These are phyloP conservation scores for Sporisorium sorghi DNA, from an alignment of 1,284 basidiomycete species.

Conservation along the genomic window DNA sequence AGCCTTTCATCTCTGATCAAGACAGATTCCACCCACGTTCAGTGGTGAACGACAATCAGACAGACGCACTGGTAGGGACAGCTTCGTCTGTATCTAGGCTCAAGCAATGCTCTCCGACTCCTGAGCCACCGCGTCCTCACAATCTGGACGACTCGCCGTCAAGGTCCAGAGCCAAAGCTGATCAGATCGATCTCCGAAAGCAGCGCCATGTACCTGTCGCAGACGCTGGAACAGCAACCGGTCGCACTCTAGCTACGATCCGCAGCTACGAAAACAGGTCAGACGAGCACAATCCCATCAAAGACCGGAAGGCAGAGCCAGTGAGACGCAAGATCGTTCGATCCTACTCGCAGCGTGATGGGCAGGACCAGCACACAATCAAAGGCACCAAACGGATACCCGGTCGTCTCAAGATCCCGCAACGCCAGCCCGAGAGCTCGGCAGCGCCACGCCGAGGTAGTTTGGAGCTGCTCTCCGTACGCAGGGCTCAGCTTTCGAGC, in stretches of 20 bases:
- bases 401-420: conserved; percentile 29
- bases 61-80: neutral
- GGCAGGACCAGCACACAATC: neutral
- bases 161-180: too few species aligned
- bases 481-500: neutral
- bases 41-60: neutral
- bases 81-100: neutral
- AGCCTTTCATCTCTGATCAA: neutral
- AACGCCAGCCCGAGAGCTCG: neutral
- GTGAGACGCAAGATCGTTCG: neutral
- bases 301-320: neutral
- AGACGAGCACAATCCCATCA: too few species aligned
- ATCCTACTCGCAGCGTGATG: conserved; percentile 22
- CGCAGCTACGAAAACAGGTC: too few species aligned
- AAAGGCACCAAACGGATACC: conserved; percentile 12
- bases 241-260: too few species aligned
- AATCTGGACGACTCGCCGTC: neutral
- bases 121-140: neutral
- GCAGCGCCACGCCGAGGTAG: neutral
- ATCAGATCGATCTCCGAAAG: too few species aligned
- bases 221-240: too few species aligned
- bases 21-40: neutral
- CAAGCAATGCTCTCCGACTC: neutral
- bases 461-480: conserved; percentile 4
- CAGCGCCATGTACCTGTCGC: too few species aligned